phyloP scores from a whole-genome alignment of 2,329 filamentous ascomycete genomes.

The Aspergillus ustus region DNA sequence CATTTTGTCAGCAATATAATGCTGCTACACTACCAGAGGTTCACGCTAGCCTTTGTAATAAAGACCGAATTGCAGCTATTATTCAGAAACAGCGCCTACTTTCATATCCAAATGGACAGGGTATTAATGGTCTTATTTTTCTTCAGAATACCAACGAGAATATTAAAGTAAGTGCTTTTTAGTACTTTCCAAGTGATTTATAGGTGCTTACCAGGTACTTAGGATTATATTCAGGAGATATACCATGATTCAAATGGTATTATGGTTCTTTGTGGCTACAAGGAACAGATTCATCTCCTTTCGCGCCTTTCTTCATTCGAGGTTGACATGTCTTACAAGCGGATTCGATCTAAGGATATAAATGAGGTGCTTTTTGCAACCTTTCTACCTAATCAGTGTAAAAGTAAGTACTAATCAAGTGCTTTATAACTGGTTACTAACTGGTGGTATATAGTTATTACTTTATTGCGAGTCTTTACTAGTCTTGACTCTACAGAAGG shows the following conservation, averaged over 20 bases:
- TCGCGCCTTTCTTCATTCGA: slow-evolving; percentile 8
- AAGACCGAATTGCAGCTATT: slow-evolving; percentile 11
- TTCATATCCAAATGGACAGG: slow-evolving; percentile 13
- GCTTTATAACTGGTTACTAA: background rate
- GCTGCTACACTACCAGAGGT: slow-evolving; percentile 16
- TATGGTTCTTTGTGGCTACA: slow-evolving; percentile 15
- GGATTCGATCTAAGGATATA: slow-evolving; percentile 10
- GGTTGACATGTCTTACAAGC: slow-evolving; percentile 17
- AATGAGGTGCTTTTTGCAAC: slow-evolving; percentile 20
- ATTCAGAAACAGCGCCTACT: slow-evolving; percentile 15
- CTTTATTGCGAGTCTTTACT: slow-evolving; percentile 14
- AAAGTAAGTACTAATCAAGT: slow-evolving; percentile 15
- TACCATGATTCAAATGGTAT: slow-evolving; percentile 9
- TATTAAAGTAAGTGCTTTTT: slow-evolving; percentile 6
- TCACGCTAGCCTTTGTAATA: slow-evolving; percentile 9
- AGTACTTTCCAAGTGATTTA: background rate
- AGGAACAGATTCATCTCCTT: slow-evolving; percentile 14
- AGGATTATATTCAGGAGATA: slow-evolving; percentile 15
- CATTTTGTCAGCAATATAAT: slow-evolving; percentile 18
- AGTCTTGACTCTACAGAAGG: slow-evolving; percentile 6
- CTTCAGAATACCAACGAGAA: background rate
- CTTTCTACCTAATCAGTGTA: slow-evolving; percentile 7
- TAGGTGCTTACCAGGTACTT: background rate
- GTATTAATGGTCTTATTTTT: slow-evolving; percentile 13
- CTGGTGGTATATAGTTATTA: slow-evolving; percentile 12